Conservation (phyloP, 805 yeast species). For the Candida hispaniensis region DNA sequence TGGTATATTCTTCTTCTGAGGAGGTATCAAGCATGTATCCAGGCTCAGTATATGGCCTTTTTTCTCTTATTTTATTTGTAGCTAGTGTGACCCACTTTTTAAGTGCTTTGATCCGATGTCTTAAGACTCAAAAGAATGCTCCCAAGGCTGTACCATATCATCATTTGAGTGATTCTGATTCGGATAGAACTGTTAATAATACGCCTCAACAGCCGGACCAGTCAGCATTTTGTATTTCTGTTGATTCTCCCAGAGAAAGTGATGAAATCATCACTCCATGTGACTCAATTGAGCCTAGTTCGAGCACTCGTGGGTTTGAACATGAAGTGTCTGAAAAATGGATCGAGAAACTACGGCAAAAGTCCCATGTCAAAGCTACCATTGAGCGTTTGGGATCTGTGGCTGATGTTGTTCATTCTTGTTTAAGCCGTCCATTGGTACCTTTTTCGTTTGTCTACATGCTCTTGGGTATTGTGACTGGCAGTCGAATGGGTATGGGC, state of each 20-base stretch:
- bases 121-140: slow-evolving; percentile 30
- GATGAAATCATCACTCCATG: slow-evolving; percentile 15
- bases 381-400: slow-evolving; percentile 24
- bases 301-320: slow-evolving; percentile 14
- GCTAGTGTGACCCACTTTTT: slow-evolving; percentile 44
- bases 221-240: slow-evolving; percentile 13
- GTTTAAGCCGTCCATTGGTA: slow-evolving; percentile 56
- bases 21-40: slow-evolving; percentile 49
- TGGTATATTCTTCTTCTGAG: slow-evolving; percentile 51
- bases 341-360: slow-evolving; percentile 18
- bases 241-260: neutral
- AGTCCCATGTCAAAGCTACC: slow-evolving; percentile 19
- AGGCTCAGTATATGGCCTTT: slow-evolving; percentile 55
- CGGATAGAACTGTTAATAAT: slow-evolving; percentile 1
- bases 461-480: slow-evolving; percentile 50
- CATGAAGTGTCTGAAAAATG: slow-evolving; percentile 17
- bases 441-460: slow-evolving; percentile 48
- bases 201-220: slow-evolving; percentile 4
- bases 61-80: slow-evolving; percentile 51
- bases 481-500: slow-evolving; percentile 59
- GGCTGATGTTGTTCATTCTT: slow-evolving; percentile 36
- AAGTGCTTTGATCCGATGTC: slow-evolving; percentile 41
- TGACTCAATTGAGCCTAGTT: neutral
- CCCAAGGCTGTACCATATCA: slow-evolving; percentile 23
- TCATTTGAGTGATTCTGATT: slow-evolving; percentile 17